Evolutionary conservation across 257 asterid genomes (phyloP).

Genomic region (Salvia miltiorrhiza): DNA sequence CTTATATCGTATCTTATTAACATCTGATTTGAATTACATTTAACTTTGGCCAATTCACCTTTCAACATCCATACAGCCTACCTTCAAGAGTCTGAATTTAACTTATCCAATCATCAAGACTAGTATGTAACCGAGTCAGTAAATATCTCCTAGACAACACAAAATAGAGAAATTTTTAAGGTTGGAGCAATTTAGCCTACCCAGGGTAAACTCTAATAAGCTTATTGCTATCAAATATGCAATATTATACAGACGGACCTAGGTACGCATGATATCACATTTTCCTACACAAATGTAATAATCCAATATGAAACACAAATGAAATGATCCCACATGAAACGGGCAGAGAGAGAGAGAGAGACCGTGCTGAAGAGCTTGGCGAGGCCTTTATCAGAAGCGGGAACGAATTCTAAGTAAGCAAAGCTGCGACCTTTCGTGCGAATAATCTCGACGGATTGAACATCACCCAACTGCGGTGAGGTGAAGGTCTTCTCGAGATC

Average conservation of each 20-base stretch:
- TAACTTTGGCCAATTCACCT: background rate
- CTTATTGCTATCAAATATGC: background rate
- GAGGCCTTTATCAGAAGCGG: slow-evolving; percentile 82
- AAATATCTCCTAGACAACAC: background rate
- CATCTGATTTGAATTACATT: background rate
- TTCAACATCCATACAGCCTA: background rate
- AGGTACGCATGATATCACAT: background rate
- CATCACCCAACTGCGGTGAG: slow-evolving; percentile 68
- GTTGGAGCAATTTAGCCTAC: no score
- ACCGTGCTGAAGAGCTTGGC: slow-evolving; percentile 91
- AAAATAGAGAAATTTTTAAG: background rate
- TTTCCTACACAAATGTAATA: background rate
- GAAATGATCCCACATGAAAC: no score
- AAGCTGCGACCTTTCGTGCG: slow-evolving; percentile 86
- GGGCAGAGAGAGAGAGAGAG: slow-evolving; percentile 19
- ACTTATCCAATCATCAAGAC: background rate
- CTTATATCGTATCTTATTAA: background rate
- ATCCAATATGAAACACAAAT: background rate
- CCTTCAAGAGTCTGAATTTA: background rate
- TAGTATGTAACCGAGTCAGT: background rate
- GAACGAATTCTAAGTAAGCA: slow-evolving; percentile 73
- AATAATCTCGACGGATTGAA: slow-evolving; percentile 63
- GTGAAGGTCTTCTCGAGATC: slow-evolving; percentile 75
- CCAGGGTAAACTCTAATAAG: no score
- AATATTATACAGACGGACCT: background rate